Percentiles rank a stretch among this genome's conserved stretches.
These are phyloP conservation scores for Gossypium davidsonii DNA, from an alignment of 441 rosid species.

Conservation along the genomic window DNA sequence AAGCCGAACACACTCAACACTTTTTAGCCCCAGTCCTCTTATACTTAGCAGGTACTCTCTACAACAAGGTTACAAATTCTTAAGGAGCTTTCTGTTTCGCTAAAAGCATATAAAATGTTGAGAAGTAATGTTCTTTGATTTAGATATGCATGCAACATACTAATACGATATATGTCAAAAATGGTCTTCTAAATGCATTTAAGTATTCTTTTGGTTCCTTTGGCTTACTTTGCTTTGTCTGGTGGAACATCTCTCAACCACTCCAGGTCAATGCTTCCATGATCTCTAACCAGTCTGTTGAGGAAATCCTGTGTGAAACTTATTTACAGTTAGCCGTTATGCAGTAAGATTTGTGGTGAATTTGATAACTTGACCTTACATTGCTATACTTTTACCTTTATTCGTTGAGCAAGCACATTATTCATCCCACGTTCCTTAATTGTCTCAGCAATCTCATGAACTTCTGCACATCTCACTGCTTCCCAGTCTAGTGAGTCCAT, in stretches of 20 bases:
- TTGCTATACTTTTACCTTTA: constrained; percentile 38
- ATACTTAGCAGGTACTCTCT: constrained; percentile 63
- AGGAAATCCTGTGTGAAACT: constrained; percentile 54
- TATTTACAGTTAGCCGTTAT: constrained; percentile 22
- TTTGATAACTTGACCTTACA: background rate
- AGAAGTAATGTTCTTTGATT: constrained; percentile 7
- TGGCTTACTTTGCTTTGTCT: constrained; percentile 56
- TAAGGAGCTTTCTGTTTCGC: background rate
- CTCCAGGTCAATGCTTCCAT: constrained; percentile 58
- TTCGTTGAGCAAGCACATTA: constrained; percentile 61
- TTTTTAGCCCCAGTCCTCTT: constrained; percentile 57
- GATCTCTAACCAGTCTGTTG: constrained; percentile 47
- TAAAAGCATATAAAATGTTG: background rate
- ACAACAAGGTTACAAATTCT: constrained; percentile 15
- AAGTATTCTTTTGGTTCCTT: background rate
- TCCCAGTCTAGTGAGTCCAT: constrained; percentile 65
- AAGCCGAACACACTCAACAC: constrained; percentile 75
- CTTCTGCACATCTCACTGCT: constrained; percentile 49
- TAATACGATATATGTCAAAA: background rate
- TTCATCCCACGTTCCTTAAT: constrained; percentile 71
- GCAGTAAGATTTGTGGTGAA: background rate
- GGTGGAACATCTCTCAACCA: constrained; percentile 79
- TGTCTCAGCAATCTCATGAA: constrained; percentile 44
- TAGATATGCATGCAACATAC: background rate
- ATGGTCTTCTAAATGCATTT: constrained; percentile 1